Evolutionary conservation across 2,329 filamentous ascomycete species (phyloP), one percentile per base, ranked within the genome.

Genomic region (Alternaria angustiovoidea): DNA sequence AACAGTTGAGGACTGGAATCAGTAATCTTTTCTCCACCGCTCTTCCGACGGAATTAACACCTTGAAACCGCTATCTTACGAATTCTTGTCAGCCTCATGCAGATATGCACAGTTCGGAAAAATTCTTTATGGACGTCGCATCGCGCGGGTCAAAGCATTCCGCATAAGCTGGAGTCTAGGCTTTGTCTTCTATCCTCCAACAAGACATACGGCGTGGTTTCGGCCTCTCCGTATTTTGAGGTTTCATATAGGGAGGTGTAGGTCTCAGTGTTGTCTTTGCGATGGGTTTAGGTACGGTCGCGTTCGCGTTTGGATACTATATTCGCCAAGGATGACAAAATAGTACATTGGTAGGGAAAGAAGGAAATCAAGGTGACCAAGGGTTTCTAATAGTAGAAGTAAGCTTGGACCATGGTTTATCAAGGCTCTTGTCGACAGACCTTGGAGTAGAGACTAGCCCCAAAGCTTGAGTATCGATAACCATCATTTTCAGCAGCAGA

Each of bases 221-320:
- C 18, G 30, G 30, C 9, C 12, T 20, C 28, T 48, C 28, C 28
- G 46, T 26, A 11, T 11, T 11, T 5, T 20, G 2, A 24, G 16
- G 32, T 18, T 36, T 48, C 9, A n/a, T 1, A 36, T 36, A 36
- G 12, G 30, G 92, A 92, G 79, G 85, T 91, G 59, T 78, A 81
- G 2, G 72, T 81, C 4, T 81, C 92, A 36, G 80, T 91, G 5
- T 79, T n/a, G 86, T 90, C 5, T 91, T 92, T 82, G 89, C 89
- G 0, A 92, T 90, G 90, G 89, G 88, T 5, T 69, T 92, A 57
- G 90, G 88, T 2, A 89, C 92, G 76, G 89, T 92, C 64, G 69
- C 67, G n/a, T 53, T 65, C 7, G 52, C 62, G 4, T 78, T 68
- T 22, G 43, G 58, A 51, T 81, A 80, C 57, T 64, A 85, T 54